Base-by-base conservation (phyloP, 2,329 filamentous ascomycete species). In the Grosmannia huntii region DNA sequence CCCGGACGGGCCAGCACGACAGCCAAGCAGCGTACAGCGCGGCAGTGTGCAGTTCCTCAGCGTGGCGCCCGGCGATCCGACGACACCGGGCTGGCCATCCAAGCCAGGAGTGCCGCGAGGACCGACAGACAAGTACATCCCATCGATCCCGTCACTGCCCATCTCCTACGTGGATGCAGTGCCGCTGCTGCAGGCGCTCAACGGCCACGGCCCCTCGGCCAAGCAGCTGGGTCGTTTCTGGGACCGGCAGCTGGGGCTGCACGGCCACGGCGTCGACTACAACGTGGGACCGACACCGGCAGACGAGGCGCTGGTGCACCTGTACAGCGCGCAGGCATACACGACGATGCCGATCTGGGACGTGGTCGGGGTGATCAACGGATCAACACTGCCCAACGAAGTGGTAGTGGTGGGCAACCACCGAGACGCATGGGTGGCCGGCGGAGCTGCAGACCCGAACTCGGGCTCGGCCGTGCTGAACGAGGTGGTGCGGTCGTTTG, bases 21-120 rank as follows among this genome's bases (percentile, higher is more conserved):
- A 97, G 65, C 89, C 90, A 3, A 92, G 86, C 70, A 89, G 87
- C 64, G 90, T 97, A 12, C 91, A 97, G 72, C 80, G 92, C 64
- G 92, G 92, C 62, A 96, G 90, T 67, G 83, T 86, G 9, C 84
- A 94, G 70, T 95, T 89, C 66, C 71, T 96, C 60, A 90, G 86
- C 75, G 76, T 78, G 63, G 77, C 73, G 57, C 82, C 76, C 61
- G 86, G 87, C 62, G 81, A 97, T 67, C 92, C 92, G 54, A 95
- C 94, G 0, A 97, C 94, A 0, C 90, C 90, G 21, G 94, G 94
- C 12, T 96, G 96, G 67, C 88, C 92, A 9, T 96, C 90, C 0
- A 92, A 92, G 69, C 92, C 91, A 5, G 92, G 87, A n/a, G 87
- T 78, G 27, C 88, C 89, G 41, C 85, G 92, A 27, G 77, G 83